Percentiles rank a stretch among this genome's conserved stretches.
Evolutionary conservation across 1,139 yeast genomes (phyloP).

Genomic region (Hyphopichia khmerensis): DNA sequence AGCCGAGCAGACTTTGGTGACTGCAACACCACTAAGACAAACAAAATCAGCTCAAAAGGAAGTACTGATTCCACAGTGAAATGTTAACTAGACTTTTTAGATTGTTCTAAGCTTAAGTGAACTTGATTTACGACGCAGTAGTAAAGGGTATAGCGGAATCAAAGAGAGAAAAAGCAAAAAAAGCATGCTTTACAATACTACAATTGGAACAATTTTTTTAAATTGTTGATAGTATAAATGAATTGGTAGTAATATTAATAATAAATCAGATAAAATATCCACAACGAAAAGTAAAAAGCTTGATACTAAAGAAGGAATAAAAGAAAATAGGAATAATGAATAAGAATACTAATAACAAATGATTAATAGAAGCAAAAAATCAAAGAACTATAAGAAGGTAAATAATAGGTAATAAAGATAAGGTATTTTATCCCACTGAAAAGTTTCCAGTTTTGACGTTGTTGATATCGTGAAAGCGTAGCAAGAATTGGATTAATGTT

Average conservation of each 20-base stretch:
- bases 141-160: too few species aligned
- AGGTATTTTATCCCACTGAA: not conserved
- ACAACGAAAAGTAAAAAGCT: not conserved
- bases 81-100: not conserved
- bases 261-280: not conserved
- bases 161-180: too few species aligned
- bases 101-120: too few species aligned
- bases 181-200: too few species aligned
- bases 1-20: not conserved
- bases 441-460: not conserved
- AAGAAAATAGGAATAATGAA: not conserved
- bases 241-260: not conserved
- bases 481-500: not conserved
- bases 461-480: constrained; percentile 1
- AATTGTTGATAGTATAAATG: not conserved
- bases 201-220: not conserved
- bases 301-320: not conserved
- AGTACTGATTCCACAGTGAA: not conserved
- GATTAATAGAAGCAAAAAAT: not conserved
- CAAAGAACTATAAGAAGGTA: not conserved
- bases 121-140: too few species aligned
- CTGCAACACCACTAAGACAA: not conserved
- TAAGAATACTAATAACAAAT: not conserved
- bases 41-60: too few species aligned
- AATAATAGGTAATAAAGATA: not conserved